A percentile compares a stretch with the other conserved stretches of the same genome.
Conservation (phyloP, 441 rosid species). For the Capsella rubella region DNA sequence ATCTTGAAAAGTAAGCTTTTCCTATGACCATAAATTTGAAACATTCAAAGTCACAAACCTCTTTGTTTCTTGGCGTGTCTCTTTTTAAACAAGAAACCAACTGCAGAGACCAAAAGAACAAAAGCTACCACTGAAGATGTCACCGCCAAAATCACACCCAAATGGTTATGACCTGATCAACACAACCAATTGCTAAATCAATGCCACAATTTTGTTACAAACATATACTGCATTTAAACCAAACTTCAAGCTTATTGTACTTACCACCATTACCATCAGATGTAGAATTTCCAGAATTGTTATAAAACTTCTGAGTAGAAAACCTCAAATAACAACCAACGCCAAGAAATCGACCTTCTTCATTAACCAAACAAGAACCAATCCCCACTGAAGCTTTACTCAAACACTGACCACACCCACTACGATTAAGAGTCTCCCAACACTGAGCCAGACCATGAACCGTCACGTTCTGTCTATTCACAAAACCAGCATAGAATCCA, state of each 20-base stretch:
- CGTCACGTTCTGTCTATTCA: slow-evolving; percentile 56
- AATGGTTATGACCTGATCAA: slow-evolving; percentile 51
- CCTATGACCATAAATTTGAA: background rate
- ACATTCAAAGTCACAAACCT: slow-evolving; percentile 51
- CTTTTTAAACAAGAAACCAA: slow-evolving; percentile 52
- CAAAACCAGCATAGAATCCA: slow-evolving; percentile 70
- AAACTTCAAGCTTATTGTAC: slow-evolving; percentile 23
- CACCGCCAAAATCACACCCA: slow-evolving; percentile 59
- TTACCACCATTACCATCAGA: slow-evolving; percentile 48
- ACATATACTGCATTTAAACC: background rate
- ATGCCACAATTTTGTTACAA: background rate
- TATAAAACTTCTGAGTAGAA: slow-evolving; percentile 66
- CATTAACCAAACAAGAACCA: slow-evolving; percentile 57
- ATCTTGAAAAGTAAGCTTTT: background rate
- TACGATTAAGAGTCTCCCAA: slow-evolving; percentile 64
- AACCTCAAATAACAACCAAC: slow-evolving; percentile 86
- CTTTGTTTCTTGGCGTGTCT: slow-evolving; percentile 51
- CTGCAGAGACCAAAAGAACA: slow-evolving; percentile 48
- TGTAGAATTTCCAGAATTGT: slow-evolving; percentile 53
- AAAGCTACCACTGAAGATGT: slow-evolving; percentile 58
- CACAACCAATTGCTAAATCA: slow-evolving; percentile 8
- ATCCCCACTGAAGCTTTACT: slow-evolving; percentile 53
- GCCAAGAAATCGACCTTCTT: slow-evolving; percentile 75
- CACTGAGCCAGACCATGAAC: slow-evolving; percentile 94
- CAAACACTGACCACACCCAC: slow-evolving; percentile 68